Evolutionary conservation across 2,329 filamentous ascomycete species (phyloP), one percentile per base, ranked within the genome.

Genomic region (Hypoxylon sp.): DNA sequence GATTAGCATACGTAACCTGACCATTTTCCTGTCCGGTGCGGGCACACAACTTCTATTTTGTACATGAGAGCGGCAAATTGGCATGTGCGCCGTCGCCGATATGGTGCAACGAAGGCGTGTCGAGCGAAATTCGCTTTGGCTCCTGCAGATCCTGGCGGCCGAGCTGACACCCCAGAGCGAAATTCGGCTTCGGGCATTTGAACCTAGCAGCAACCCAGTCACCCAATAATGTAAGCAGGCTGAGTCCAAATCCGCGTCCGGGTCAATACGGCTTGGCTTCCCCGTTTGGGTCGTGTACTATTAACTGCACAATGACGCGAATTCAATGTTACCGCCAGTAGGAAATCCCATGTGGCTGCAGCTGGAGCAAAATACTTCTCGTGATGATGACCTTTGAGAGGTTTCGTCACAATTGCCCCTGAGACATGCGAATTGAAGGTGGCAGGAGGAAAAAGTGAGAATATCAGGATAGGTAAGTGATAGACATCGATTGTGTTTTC

Each of bases 241-340:
- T 70, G 62, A 63, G 65, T 59, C 53, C 48, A 26, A 68, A 60
- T 42, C 44, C 54, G 35, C 35, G 44, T 37, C 65, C 52, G 50
- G 54, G 55, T 63, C 51, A n/a, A 44, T 46, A 35, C 39, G 53
- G 50, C 60, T 54, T 55, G 59, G 55, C 59, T 64, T 50, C 61
- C 47, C 53, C 51, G 53, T 60, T 60, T 54, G 39, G 22, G 33
- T 52, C 48, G 14, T 44, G 35, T 53, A 37, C 37, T 58, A 14
- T 22, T 46, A 14, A 57, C 58, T 66, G 65, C 65, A 71, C 62
- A 53, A 71, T 71, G 65, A 71, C 66, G 68, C 61, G 48, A 44
- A 63, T 39, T 47, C 46, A 24, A 58, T 60, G 50, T 35, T 54
- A 67, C 61, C 19, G 50, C 48, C 44, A 26, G 44, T 46, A 39